phyloP scores from a whole-genome alignment of 108 stramenopile genomes.

The Nitzschia inconspicua region DNA sequence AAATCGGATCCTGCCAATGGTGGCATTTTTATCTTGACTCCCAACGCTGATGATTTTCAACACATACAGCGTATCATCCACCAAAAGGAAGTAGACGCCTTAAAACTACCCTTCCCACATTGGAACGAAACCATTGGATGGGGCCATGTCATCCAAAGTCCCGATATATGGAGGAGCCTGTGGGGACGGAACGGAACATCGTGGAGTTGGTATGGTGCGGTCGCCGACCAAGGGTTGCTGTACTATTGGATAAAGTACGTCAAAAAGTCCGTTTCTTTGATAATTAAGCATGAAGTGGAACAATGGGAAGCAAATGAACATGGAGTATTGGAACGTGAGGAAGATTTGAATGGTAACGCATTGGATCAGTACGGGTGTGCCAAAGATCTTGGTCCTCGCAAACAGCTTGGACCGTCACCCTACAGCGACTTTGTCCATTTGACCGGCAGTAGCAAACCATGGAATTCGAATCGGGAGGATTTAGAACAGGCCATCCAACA shows the following conservation, averaged over 20 bases:
- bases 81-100: constrained; percentile 18
- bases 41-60: constrained; percentile 29
- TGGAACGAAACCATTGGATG: constrained; percentile 21
- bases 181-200: constrained; percentile 6
- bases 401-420: constrained; percentile 8
- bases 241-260: constrained; percentile 35
- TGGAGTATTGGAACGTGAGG: constrained; percentile 2
- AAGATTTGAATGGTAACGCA: constrained; percentile 1
- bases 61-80: constrained; percentile 24
- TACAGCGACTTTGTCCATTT: constrained; percentile 45
- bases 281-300: neutral
- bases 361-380: neutral
- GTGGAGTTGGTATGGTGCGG: constrained; percentile 33
- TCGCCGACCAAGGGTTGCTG: constrained; percentile 40
- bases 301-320: constrained; percentile 19
- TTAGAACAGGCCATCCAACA: neutral
- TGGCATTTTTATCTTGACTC: constrained; percentile 54
- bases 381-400: neutral
- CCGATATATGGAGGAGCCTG: constrained; percentile 14
- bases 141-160: constrained; percentile 26
- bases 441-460: constrained; percentile 43
- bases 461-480: constrained; percentile 3
- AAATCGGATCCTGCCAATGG: constrained; percentile 37
- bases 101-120: constrained; percentile 20
- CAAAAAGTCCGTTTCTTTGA: constrained; percentile 20